Evolutionary conservation across 2,329 filamentous ascomycete genomes (phyloP).

Genomic region (Pestalotiopsis fici): DNA sequence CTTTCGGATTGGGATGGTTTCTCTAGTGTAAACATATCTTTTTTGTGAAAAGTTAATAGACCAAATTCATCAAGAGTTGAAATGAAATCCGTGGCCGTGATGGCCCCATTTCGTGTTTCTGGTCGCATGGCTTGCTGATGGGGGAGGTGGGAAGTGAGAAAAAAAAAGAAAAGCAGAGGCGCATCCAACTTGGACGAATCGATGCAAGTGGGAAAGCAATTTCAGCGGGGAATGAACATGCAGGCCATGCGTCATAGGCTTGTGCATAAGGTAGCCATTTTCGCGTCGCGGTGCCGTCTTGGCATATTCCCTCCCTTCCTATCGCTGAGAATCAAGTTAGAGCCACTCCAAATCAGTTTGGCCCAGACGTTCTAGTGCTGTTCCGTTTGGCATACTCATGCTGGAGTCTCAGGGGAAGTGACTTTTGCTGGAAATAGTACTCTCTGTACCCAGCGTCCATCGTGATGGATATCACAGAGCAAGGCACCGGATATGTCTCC

Average conservation of each 20-base stretch:
- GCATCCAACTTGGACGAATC: background rate
- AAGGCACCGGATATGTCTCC: background rate
- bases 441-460: background rate
- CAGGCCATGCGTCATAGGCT: constrained; percentile 7
- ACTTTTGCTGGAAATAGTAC: background rate
- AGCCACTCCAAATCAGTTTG: background rate
- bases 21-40: background rate
- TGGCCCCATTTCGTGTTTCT: background rate
- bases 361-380: background rate
- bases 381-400: background rate
- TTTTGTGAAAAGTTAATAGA: background rate
- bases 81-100: background rate
- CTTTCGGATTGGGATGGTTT: background rate
- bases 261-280: no score
- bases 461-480: background rate
- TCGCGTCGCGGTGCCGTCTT: constrained; percentile 1
- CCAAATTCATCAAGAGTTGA: background rate
- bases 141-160: background rate
- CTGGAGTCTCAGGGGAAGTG: background rate
- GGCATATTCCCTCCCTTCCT: background rate
- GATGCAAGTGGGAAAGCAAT: constrained; percentile 5
- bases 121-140: background rate
- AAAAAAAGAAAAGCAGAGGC: background rate
- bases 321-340: background rate
- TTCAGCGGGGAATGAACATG: constrained; percentile 6